Base-by-base conservation (phyloP, 495 filamentous ascomycete genomes). In the Penicillium tannophilum region DNA sequence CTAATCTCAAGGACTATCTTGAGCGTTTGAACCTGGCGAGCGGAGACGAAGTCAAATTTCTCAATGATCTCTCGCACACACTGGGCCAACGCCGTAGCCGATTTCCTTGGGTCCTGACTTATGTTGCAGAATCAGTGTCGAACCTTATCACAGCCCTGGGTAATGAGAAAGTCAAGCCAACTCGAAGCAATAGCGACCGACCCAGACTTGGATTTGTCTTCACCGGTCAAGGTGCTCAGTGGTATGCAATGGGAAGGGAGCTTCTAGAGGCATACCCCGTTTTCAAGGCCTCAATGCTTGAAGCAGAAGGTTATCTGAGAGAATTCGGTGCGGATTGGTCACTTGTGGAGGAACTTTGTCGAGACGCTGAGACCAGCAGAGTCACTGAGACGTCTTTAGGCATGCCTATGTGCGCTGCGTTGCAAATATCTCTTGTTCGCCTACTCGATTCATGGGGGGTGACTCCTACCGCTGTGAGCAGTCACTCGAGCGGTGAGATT, bases 191-290 rank as follows among this genome's bases (percentile, higher is more conserved):
- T n/a, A 50, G 24, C 12, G 10, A 50, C 7, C 31, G 23, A 16
- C 30, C 30, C 10, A 14, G 7, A 0, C 14, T 30, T 1, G 24
- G 14, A 12, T 31, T 52, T 5, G 59, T 80, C 0, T 79, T 81
- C 56, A 79, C 78, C 1, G 78, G 78, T 6, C 78, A 81, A 61
- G 78, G 78, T 11, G 77, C 76, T 3, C 78, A 80, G 33, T 77
- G 69, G 63, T 52, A 55, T 8, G 66, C 59, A 1, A 69, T 69
- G 66, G 80, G 76, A 11, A 59, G 63, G 23, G 69, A 75, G 19
- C 50, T 82, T 6, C 48, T 79, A 10, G 45, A 44, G 6, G 10
- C 10, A 2, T 54, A 44, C 16, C 35, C 36, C 30, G 36, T 6
- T 5, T 43, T 31, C 30, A 6, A 7, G 10, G 6, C 6, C 6